phyloP scores from a whole-genome alignment of 495 filamentous ascomycete species.

The Aspergillus panamensis region DNA sequence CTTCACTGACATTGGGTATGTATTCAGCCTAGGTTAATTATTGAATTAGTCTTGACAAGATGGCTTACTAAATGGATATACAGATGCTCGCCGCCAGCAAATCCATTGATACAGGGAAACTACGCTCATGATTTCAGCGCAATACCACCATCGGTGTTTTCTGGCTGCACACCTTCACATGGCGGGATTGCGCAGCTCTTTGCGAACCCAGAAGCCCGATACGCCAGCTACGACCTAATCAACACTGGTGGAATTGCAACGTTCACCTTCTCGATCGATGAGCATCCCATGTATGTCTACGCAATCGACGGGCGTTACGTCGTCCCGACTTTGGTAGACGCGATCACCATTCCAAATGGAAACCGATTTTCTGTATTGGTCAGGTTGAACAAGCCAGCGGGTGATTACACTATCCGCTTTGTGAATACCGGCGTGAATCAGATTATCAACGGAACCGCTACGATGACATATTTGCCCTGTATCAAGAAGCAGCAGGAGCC shows the following conservation, averaged over 20 bases:
- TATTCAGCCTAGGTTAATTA: constrained; percentile 4
- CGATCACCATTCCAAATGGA: constrained; percentile 30
- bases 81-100: constrained; percentile 17
- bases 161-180: constrained; percentile 32
- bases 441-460: constrained; percentile 34
- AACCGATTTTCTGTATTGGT: constrained; percentile 40
- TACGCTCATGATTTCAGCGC: constrained; percentile 20
- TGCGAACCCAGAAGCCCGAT: constrained; percentile 26
- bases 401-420: constrained; percentile 38
- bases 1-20: constrained; percentile 50
- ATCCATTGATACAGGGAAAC: constrained; percentile 8
- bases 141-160: constrained; percentile 16
- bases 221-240: constrained; percentile 34
- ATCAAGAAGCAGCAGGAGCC: constrained; percentile 7
- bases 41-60: background rate
- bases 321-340: constrained; percentile 32
- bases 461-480: constrained; percentile 24
- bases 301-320: constrained; percentile 43
- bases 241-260: constrained; percentile 26
- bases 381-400: constrained; percentile 31
- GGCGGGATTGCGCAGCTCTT: constrained; percentile 27
- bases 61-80: constrained; percentile 2
- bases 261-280: constrained; percentile 37
- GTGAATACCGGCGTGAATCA: constrained; percentile 33
- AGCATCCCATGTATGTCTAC: constrained; percentile 43